Percentiles rank a stretch among this genome's conserved stretches.
Conservation (phyloP, 345 rosid species). For the Abelmoschus esculentus region DNA sequence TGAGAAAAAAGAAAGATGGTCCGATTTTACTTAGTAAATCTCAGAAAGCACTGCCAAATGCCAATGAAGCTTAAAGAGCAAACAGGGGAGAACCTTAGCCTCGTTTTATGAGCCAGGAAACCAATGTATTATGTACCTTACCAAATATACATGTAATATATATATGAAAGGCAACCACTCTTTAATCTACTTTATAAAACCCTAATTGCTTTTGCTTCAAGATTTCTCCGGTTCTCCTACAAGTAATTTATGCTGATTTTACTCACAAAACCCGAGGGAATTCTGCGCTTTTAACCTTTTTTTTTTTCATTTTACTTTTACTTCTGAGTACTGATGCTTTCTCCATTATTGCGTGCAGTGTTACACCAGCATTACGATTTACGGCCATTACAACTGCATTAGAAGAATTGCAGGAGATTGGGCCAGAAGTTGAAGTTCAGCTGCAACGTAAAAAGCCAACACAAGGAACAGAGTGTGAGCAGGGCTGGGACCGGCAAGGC, state of each 20-base stretch:
- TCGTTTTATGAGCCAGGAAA: conserved; percentile 32
- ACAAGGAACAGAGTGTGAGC: background rate
- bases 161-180: background rate
- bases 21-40: conserved; percentile 1
- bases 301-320: background rate
- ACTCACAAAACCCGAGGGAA: background rate
- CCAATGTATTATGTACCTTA: background rate
- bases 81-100: conserved; percentile 25
- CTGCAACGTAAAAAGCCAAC: background rate
- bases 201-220: background rate
- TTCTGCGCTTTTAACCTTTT: background rate
- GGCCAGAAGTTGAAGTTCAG: background rate
- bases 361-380: conserved; percentile 1
- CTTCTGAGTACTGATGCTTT: background rate
- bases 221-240: background rate
- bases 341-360: conserved; percentile 1
- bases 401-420: background rate
- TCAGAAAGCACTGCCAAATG: conserved; percentile 8
- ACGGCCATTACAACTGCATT: background rate
- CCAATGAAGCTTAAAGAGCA: conserved; percentile 13
- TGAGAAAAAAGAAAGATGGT: conserved; percentile 6
- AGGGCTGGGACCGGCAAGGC: conserved; percentile 6
- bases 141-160: background rate
- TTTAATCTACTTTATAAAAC: background rate
- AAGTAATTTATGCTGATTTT: background rate